These are phyloP conservation scores for Colletotrichum sp. DNA, from an alignment of 2,329 filamentous ascomycete genomes.

Conservation along the genomic window DNA sequence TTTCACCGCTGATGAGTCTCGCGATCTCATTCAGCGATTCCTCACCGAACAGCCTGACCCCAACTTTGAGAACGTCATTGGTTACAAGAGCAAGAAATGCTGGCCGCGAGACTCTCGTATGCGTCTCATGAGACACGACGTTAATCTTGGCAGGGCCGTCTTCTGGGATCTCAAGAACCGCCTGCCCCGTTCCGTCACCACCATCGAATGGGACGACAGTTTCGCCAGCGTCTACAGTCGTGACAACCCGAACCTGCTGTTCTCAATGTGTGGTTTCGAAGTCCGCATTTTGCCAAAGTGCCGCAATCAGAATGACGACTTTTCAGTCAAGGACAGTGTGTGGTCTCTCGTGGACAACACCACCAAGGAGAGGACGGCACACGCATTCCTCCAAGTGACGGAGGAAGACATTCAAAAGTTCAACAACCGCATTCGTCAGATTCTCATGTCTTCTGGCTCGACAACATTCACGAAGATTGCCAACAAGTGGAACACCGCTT, in stretches of 20 bases:
- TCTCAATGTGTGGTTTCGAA: slow-evolving; percentile 98
- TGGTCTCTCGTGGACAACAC: slow-evolving; percentile 98
- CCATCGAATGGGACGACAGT: slow-evolving; percentile 98
- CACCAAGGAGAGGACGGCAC: slow-evolving; percentile 94
- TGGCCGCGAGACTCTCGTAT: slow-evolving; percentile 98
- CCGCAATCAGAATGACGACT: slow-evolving; percentile 94
- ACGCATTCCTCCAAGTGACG: slow-evolving; percentile 96
- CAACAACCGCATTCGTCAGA: slow-evolving; percentile 98
- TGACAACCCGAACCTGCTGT: slow-evolving; percentile 95
- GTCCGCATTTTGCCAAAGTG: slow-evolving; percentile 96
- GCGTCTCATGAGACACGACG: slow-evolving; percentile 98
- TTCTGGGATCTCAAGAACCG: slow-evolving; percentile 99
- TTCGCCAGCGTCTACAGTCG: slow-evolving; percentile 98
- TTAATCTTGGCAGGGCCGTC: slow-evolving; percentile 94
- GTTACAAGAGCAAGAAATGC: slow-evolving; percentile 99
- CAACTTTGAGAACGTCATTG: slow-evolving; percentile 99
- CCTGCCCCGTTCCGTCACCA: slow-evolving; percentile 91
- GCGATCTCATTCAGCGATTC: slow-evolving; percentile 96
- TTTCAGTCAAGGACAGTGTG: slow-evolving; percentile 95
- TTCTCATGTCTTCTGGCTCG: slow-evolving; percentile 98
- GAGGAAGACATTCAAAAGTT: slow-evolving; percentile 99
- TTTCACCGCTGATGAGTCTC: slow-evolving; percentile 91
- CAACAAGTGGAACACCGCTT: slow-evolving; percentile 98
- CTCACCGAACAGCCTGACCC: slow-evolving; percentile 97
- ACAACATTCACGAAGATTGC: slow-evolving; percentile 99